These are phyloP conservation scores for Lyophyllum shimeji DNA, from an alignment of 768 basidiomycete species.

Conservation along the genomic window DNA sequence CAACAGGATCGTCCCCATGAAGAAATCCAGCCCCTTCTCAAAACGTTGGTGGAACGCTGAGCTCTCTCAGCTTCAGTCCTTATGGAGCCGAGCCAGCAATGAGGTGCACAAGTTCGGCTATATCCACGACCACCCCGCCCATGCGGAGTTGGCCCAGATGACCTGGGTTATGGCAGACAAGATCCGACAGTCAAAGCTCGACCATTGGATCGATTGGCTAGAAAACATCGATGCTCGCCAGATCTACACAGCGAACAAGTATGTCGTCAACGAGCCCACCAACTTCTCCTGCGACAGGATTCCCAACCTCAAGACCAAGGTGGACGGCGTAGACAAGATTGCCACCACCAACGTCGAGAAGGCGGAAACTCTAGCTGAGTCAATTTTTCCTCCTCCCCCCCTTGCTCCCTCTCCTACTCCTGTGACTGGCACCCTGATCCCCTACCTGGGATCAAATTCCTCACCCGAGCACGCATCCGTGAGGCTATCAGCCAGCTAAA, in stretches of 20 bases:
- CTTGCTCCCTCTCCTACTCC: neutral
- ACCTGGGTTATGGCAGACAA: neutral
- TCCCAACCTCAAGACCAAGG: neutral
- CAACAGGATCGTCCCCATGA: neutral
- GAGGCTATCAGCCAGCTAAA: slow-evolving; percentile 16
- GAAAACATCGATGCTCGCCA: neutral
- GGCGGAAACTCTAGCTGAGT: neutral
- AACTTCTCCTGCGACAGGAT: neutral
- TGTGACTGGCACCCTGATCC: slow-evolving; percentile 8
- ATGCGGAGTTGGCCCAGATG: neutral
- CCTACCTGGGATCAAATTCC: neutral
- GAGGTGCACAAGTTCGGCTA: neutral
- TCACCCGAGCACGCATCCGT: slow-evolving; percentile 6
- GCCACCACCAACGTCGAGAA: slow-evolving; percentile 5
- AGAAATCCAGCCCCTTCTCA: slow-evolving; percentile 12
- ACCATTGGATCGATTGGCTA: slow-evolving; percentile 2
- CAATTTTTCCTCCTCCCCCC: slow-evolving; percentile 19
- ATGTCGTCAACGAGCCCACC: neutral
- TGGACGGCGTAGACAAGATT: neutral
- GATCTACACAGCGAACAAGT: slow-evolving; percentile 5
- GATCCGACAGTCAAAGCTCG: neutral
- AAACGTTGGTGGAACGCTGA: slow-evolving; percentile 24
- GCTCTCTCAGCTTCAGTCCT: slow-evolving; percentile 1
- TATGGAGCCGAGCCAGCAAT: neutral
- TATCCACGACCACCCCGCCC: neutral